Evolutionary conservation across 306 rosid genomes (phyloP), one percentile per base, ranked within the genome.

Genomic region (Cucurbita pepo): DNA sequence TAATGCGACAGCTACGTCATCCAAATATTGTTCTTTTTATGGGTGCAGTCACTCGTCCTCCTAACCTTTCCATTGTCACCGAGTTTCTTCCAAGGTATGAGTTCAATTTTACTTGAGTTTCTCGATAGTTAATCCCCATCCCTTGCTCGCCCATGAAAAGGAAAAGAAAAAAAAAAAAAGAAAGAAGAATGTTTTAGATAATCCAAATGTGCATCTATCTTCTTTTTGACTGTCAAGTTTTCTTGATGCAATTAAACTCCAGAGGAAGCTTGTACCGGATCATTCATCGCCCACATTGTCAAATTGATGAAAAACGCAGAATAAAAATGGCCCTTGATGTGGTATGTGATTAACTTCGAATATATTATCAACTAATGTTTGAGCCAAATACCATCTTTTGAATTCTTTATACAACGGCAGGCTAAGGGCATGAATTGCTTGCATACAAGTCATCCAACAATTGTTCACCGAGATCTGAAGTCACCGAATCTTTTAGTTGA

Each of bases 401-500:
- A 56, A 43, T 55, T 73, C 30, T 3, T 47, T 70, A n/a, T 78
- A 45, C 48, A 47, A 79, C 82, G 82, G 78, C 85, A 94, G 99
- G 99, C 99, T 37, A 88, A 87, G 90, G 99, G 99, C 73, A 94
- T 94, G 99, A 94, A 91, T 85, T 94, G 99, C 91, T 86, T 94
- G 83, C 99, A 94, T 80, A 22, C 92, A 30, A 94, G 99, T 82
- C 69, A 65, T 55, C 99, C 99, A 36, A 91, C 96, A 11, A 94
- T 94, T 84, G 99, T 94, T 79, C 99, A 94, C 84, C 88, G 97
- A 72, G 99, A 94, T 88, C 82, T 94, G 79, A 94, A 94, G 79
- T 94, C 99, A 64, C 96, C 97, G 5, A 94, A 94, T 85, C 97
- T 94, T 69, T 85, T 94, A 86, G 99, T 94, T 84, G 99, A 94